Conservation (phyloP, 805 yeast species). For the Wickerhamomyces hampshirensis region DNA sequence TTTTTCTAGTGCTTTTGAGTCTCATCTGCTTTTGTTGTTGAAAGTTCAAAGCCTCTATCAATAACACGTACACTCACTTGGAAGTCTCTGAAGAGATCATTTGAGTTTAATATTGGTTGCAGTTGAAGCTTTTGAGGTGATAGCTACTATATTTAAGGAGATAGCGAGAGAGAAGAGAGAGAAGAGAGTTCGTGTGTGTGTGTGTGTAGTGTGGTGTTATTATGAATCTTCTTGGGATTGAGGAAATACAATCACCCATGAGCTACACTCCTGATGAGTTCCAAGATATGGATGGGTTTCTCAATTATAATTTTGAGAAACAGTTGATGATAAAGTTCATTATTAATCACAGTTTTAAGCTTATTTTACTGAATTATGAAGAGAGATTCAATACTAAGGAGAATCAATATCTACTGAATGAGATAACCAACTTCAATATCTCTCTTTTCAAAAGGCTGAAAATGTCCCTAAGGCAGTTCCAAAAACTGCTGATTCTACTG, state of each 20-base stretch:
- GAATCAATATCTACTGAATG: slow-evolving; percentile 1
- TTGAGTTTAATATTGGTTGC: no score
- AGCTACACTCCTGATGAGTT: background rate
- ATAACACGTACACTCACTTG: background rate
- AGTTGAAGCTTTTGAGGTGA: no score
- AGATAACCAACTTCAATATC: slow-evolving; percentile 8
- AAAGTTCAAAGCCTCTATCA: no score
- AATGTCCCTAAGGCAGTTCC: slow-evolving; percentile 10
- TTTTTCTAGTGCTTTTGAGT: no score
- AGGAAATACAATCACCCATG: background rate
- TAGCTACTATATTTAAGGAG: no score
- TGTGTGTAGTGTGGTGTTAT: no score
- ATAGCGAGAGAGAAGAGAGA: no score
- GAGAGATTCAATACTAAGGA: slow-evolving; percentile 3
- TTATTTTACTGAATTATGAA: slow-evolving; percentile 7
- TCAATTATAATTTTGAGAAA: slow-evolving; percentile 4
- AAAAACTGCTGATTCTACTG: slow-evolving; percentile 8
- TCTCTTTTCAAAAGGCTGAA: slow-evolving; percentile 10
- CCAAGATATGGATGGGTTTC: background rate
- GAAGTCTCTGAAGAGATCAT: background rate
- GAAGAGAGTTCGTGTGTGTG: no score
- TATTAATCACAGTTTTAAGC: slow-evolving; percentile 11
- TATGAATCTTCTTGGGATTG: no score
- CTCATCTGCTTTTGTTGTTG: no score
- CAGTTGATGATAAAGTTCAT: slow-evolving; percentile 10